Conservation (phyloP, 371 early-diverging fungal species). For the Mucor plumbeus region DNA sequence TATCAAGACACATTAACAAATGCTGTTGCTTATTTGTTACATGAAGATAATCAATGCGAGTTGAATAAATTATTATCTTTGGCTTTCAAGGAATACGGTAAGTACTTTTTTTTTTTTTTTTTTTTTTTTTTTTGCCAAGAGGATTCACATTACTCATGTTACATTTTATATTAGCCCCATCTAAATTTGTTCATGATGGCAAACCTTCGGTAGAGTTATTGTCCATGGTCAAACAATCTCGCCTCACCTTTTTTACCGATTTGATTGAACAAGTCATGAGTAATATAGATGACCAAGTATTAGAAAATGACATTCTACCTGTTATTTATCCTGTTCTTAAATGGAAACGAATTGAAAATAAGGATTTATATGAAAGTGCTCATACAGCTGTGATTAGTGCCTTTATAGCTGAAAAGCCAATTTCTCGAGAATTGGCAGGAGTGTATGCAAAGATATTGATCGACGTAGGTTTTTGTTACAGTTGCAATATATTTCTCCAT, state of each 20-base stretch:
- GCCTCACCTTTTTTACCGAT: slow-evolving; percentile 59
- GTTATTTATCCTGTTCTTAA: slow-evolving; percentile 63
- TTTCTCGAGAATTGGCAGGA: slow-evolving; percentile 50
- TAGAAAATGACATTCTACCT: slow-evolving; percentile 58
- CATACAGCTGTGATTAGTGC: slow-evolving; percentile 63
- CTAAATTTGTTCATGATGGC: slow-evolving; percentile 21
- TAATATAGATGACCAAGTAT: slow-evolving; percentile 46
- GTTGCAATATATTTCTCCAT: background rate
- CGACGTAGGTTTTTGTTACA: slow-evolving; percentile 36
- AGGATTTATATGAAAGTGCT: slow-evolving; percentile 65
- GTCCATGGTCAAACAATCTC: slow-evolving; percentile 48
- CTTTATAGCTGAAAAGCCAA: slow-evolving; percentile 56
- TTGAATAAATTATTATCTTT: slow-evolving; percentile 39
- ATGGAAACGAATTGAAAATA: slow-evolving; percentile 51
- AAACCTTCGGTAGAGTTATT: slow-evolving; percentile 31
- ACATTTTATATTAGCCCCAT: slow-evolving; percentile 11
- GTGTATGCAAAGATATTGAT: slow-evolving; percentile 55
- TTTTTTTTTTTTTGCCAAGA: too few relatives aligned
- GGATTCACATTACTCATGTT: too few relatives aligned
- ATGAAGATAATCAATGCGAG: slow-evolving; percentile 37
- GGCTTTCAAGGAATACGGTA: slow-evolving; percentile 52
- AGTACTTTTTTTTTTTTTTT: background rate
- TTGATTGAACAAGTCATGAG: slow-evolving; percentile 59
- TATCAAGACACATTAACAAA: slow-evolving; percentile 56
- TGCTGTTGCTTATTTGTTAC: slow-evolving; percentile 47